Base-by-base conservation (phyloP, 202 grass and related monocot species). In the Brachypodium distachyon region DNA sequence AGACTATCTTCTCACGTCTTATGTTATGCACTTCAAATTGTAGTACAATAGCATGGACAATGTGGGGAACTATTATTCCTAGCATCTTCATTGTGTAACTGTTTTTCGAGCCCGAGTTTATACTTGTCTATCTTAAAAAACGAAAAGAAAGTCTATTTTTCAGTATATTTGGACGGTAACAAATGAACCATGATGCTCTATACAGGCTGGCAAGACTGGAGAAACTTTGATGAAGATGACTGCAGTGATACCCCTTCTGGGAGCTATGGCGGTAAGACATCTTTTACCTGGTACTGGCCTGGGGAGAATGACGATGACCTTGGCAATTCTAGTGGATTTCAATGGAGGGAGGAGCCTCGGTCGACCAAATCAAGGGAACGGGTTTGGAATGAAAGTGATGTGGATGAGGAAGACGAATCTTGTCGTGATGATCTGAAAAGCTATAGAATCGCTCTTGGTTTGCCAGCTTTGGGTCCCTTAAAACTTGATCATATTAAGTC, bases 381-480 rank as follows among this genome's bases (percentile, higher is more conserved):
- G 28, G 65, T 94, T 65, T 92, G 82, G 86, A 92, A 81, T 13
- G 95, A 98, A 84, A 98, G 95, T 67, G 95, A 94, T 19, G 32
- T 88, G 2, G 95, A 97, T 11, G 91, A 94, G 64, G 95, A 97
- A 61, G 87, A 84, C 22, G 81, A 85, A 54, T 39, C 42, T 13
- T 39, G 39, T 1, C 39, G 40, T 57, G 57, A 83, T 58, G 39
- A 86, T 83, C 2, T 90, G 70, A 82, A 49, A 40, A 77, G 25
- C 47, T 60, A 92, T 60, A 92, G 89, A 79, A 65, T 80, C 62
- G 83, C 82, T 55, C 95, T 98, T 44, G 95, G 85, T 26, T 90
- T 98, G 80, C 91, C 95, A 7, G 25, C 34, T 17, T 72, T 51
- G 46, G 95, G 95, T 22, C 87, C 82, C 5, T 88, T 97, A 65